Base-by-base conservation (phyloP, 1,284 basidiomycete species). In the Coniophora puteana region DNA sequence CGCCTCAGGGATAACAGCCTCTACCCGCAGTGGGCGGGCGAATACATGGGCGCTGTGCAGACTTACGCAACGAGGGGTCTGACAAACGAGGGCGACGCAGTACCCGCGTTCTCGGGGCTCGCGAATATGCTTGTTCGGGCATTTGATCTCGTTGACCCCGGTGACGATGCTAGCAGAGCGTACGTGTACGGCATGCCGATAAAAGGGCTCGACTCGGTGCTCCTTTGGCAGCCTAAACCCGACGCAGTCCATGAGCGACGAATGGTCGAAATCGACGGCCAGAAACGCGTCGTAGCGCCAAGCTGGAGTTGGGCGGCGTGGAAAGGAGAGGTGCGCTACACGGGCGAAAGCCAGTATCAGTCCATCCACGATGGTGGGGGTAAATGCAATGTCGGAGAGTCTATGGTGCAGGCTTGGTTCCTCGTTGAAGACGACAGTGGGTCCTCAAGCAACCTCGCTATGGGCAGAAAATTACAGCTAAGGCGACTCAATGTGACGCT, bases 241-340 rank as follows among this genome's bases (percentile, higher is more conserved):
- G 14, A 38, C 11, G 34, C 20, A 21, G 20, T 20, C 16, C 37
- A 32, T 8, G 13, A 30, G 34, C 37, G 37, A 8, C 37, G 37
- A 36, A n/a, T n/a, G n/a, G n/a, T n/a, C n/a, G n/a, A 44, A 47
- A 34, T 68, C 75, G 37, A 62, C 64, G 2, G 44, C 65, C 0
- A 59, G 78, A 22, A 58, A 59, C 8, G 27, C 61, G 5, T 32
- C 62, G 5, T 57, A 73, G n/a, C n/a, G n/a, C n/a, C n/a, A 45
- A 66, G n/a, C n/a, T n/a, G n/a, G n/a, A n/a, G n/a, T n/a, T n/a
- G n/a, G n/a, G n/a, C n/a, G n/a, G n/a, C n/a, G n/a, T n/a, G n/a
- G n/a, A n/a, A n/a, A n/a, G n/a, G n/a, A n/a, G n/a, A n/a, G n/a
- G n/a, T n/a, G n/a, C n/a, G n/a, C n/a, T n/a, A n/a, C n/a, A n/a